phyloP scores from a whole-genome alignment of 805 yeast genomes.

The Metschnikowia shivogae region DNA sequence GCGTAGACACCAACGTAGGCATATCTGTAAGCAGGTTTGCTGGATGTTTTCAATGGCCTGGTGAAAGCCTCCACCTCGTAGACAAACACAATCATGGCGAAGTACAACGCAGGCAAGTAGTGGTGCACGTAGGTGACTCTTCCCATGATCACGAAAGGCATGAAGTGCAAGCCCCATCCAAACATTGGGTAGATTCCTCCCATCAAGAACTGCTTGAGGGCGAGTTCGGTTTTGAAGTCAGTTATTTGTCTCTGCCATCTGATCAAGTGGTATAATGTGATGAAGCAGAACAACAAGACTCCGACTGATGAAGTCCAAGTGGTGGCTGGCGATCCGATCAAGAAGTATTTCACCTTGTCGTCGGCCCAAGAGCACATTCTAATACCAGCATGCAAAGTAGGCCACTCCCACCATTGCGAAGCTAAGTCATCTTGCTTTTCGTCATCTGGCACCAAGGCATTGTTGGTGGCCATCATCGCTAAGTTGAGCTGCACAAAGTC shows the following conservation, averaged over 20 bases:
- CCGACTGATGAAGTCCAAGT: conserved; percentile 68
- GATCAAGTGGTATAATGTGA: conserved; percentile 37
- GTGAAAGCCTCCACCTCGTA: conserved; percentile 52
- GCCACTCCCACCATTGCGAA: conserved; percentile 84
- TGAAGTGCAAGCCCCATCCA: conserved; percentile 85
- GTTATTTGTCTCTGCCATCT: conserved; percentile 71
- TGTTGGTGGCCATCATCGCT: conserved; percentile 87
- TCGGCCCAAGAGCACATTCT: conserved; percentile 74
- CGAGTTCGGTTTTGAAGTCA: conserved; percentile 46
- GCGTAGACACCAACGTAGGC: conserved; percentile 35
- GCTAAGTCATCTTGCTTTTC: conserved; percentile 72
- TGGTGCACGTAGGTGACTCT: conserved; percentile 97
- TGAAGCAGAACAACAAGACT: conserved; percentile 48
- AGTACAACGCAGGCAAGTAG: conserved; percentile 90
- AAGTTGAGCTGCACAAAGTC: conserved; percentile 72
- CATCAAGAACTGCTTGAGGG: conserved; percentile 52
- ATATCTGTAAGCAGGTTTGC: conserved; percentile 5
- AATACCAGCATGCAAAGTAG: conserved; percentile 60
- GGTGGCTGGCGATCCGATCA: conserved; percentile 66
- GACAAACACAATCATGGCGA: conserved; percentile 79
- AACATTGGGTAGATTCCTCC: conserved; percentile 82
- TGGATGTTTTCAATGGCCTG: conserved; percentile 14
- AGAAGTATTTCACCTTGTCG: conserved; percentile 52
- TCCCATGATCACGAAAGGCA: conserved; percentile 90
- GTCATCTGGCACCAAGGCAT: conserved; percentile 72